Base-by-base conservation (phyloP, 768 basidiomycete genomes). In the Coprinopsis marcescibilis region DNA sequence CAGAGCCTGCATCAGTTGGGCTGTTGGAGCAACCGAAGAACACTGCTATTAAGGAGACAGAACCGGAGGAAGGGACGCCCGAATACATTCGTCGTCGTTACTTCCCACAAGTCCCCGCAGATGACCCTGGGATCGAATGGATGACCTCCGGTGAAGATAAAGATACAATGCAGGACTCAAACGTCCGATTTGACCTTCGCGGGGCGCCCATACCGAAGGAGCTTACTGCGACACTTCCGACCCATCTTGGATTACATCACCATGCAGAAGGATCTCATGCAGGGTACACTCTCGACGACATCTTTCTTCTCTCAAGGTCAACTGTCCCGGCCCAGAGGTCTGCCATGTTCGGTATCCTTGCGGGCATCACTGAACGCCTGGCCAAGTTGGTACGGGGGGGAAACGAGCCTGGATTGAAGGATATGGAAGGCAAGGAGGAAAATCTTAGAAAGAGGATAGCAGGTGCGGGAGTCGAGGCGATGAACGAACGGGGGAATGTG, bases 211-310 rank as follows among this genome's bases (percentile, higher is more conserved):
- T 95, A n/a, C 70, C 87, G 1, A 49, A 67, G 0, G 58, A 70
- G 2, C 55, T 81, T 2, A 76, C 79, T 2, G 61, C 71, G 0
- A 71, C 69, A 1, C 70, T 95, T 2, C 92, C 91, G 1, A 84
- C 88, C 0, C 83, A 92, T 65, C 74, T 91, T 4, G 93, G 93
- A 3, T 70, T 95, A 2, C 92, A 97, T 63, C 93, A 96, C 59
- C 93, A 95, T 58, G 84, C 91, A 0, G 82, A 89, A 46, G 77
- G 83, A 1, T 65, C 70, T 25, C 79, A 75, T 47, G 93, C 93
- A 0, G 93, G 92, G 0, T 96, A 96, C 64, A 93, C 89, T 0
- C 67, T 95, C 1, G 83, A 89, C 35, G 93, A 95, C 50, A 71
- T 95, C 3, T 83, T 94, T 36, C 66, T 87, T 32, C 72, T 94